Evolutionary conservation across 768 basidiomycete species (phyloP), one percentile per base, ranked within the genome.

Genomic region (Lyophyllum shimeji): DNA sequence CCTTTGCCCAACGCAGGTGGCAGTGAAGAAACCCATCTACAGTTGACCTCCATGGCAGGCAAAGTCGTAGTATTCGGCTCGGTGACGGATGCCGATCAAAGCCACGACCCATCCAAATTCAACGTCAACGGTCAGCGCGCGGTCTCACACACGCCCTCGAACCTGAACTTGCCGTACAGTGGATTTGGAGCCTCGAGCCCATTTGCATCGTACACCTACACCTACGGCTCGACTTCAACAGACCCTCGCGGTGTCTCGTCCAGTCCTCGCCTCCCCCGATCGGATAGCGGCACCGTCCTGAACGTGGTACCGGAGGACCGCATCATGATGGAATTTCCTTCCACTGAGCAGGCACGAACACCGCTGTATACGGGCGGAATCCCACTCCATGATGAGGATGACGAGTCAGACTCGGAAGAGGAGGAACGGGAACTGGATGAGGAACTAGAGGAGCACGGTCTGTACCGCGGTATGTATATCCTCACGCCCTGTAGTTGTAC

Each of bases 391-490:
- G 73, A 67, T 7, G 59, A 67, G 39, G 62, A 64, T 13, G 67
- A 68, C 1, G 66, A 74, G 1, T 43, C 43, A 17, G 75, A 73
- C 9, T 71, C 73, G n/a, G 76, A 75, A 52, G 65, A 67, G 29
- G 69, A 62, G 39, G 67, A 69, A 24, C 65, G 68, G 48, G 75
- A 70, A 37, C 60, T 71, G 0, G 79, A 76, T 12, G 73, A 76
- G 18, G 74, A 79, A 53, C 59, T 84, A 54, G 79, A 76, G 58
- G 72, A 77, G 60, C 71, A 75, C 47, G 83, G 82, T 2, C 64
- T 82, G 42, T 85, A 82, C 53, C 56, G 65, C 53, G 83, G 83
- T 80, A 55, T 40, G 75, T 63, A 6, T 42, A 27, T 33, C n/a
- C 50, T 54, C 29, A 13, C 25, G 18, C 4, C 49, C 13, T 27